phyloP scores from a whole-genome alignment of 2,329 filamentous ascomycete genomes.

The Zopfia rhizophila region DNA sequence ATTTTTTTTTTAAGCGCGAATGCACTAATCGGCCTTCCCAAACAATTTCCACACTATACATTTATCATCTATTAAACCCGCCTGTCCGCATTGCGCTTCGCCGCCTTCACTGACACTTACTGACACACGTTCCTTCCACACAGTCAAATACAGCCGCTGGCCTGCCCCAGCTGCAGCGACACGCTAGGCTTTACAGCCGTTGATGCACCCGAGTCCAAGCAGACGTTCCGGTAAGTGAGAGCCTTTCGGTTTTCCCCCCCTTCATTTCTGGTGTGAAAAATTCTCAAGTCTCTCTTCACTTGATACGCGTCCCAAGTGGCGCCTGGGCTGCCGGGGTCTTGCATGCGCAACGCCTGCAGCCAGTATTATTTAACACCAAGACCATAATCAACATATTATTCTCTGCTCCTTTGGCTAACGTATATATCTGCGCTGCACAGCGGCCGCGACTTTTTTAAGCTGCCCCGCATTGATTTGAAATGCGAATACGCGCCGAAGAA shows the following conservation, averaged over 20 bases:
- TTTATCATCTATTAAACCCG: conserved; percentile 52
- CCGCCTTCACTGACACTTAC: conserved; percentile 21
- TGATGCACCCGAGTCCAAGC: conserved; percentile 37
- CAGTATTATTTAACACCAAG: conserved; percentile 30
- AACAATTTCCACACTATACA: conserved; percentile 50
- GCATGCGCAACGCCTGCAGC: conserved; percentile 32
- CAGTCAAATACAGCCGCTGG: conserved; percentile 48
- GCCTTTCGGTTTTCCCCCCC: conserved; percentile 12
- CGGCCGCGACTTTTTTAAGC: conserved; percentile 51
- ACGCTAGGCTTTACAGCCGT: conserved; percentile 44
- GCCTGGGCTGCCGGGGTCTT: conserved; percentile 22
- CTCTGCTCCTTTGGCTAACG: conserved; percentile 21
- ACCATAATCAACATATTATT: conserved; percentile 26
- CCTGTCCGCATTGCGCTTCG: conserved; percentile 31
- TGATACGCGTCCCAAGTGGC: conserved; percentile 21
- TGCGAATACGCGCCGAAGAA: conserved; percentile 40
- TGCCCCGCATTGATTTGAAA: conserved; percentile 51
- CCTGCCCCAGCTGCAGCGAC: conserved; percentile 42
- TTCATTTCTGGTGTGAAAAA: conserved; percentile 1
- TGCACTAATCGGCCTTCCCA: conserved; percentile 43
- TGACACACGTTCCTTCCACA: conserved; percentile 22
- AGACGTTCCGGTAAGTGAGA: conserved; percentile 45
- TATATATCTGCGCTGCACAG: conserved; percentile 32
- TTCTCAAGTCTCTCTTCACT: conserved; percentile 15
- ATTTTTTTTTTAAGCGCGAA: conserved; percentile 46